Evolutionary conservation across 1,284 basidiomycete genomes (phyloP).

Genomic region (Ceratobasidium sp.): DNA sequence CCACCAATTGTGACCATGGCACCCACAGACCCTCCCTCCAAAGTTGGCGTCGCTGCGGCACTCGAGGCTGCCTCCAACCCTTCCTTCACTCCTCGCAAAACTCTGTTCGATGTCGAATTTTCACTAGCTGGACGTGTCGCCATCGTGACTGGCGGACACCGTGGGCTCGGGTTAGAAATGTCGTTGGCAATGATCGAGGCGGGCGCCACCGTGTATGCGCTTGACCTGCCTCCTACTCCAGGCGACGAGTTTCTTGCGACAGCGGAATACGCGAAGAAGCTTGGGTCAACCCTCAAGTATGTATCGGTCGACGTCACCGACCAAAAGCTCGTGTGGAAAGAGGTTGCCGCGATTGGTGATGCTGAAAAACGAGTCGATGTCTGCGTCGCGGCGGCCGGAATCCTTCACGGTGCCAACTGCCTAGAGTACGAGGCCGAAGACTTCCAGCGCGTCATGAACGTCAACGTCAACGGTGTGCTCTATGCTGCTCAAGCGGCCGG

Average conservation of each 20-base stretch:
- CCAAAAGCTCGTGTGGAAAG: slow-evolving; percentile 69
- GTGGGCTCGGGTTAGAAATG: slow-evolving; percentile 87
- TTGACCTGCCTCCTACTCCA: slow-evolving; percentile 76
- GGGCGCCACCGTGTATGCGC: slow-evolving; percentile 81
- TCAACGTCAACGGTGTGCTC: slow-evolving; percentile 83
- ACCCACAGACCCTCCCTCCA: slow-evolving; percentile 8
- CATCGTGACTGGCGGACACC: slow-evolving; percentile 81
- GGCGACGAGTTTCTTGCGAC: slow-evolving; percentile 75
- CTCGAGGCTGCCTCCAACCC: slow-evolving; percentile 60
- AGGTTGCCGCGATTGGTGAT: slow-evolving; percentile 70
- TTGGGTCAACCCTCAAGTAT: slow-evolving; percentile 70
- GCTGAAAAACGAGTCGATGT: slow-evolving; percentile 76
- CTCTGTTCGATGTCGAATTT: slow-evolving; percentile 80
- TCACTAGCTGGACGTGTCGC: slow-evolving; percentile 78
- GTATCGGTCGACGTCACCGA: slow-evolving; percentile 72
- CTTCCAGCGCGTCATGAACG: slow-evolving; percentile 78
- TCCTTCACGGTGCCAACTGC: slow-evolving; percentile 73
- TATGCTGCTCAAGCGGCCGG: slow-evolving; percentile 85
- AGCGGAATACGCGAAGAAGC: slow-evolving; percentile 64
- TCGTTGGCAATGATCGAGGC: slow-evolving; percentile 81
- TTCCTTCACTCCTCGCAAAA: slow-evolving; percentile 58
- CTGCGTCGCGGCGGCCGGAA: slow-evolving; percentile 82
- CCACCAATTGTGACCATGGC: slow-evolving; percentile 19
- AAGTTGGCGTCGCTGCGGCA: slow-evolving; percentile 71
- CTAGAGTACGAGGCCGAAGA: slow-evolving; percentile 77